Evolutionary conservation across 768 basidiomycete species (phyloP).

Genomic region (Boletus vermiculosoides): DNA sequence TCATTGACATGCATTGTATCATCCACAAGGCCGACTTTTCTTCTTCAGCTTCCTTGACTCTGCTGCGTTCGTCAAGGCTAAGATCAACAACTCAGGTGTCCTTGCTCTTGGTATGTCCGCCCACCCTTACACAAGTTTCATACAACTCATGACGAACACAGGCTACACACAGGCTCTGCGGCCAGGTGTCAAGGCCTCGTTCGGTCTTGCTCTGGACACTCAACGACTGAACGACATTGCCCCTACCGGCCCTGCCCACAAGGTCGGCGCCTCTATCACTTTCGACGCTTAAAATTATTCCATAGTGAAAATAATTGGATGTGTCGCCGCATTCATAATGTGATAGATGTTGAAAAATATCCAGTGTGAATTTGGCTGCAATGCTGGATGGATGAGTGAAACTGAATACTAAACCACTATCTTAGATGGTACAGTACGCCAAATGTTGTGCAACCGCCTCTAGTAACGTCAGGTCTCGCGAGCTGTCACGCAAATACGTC

Average conservation of each 20-base stretch:
- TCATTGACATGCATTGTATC: not conserved
- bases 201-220: slow-evolving; percentile 95
- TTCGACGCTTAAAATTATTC: slow-evolving; percentile 60
- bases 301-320: slow-evolving; percentile 20
- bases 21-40: not conserved
- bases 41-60: slow-evolving; percentile 70
- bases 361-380: not conserved
- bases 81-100: slow-evolving; percentile 96
- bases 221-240: slow-evolving; percentile 79
- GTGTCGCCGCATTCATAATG: slow-evolving; percentile 17
- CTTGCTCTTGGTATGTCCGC: slow-evolving; percentile 66
- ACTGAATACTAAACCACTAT: not conserved
- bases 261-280: slow-evolving; percentile 73
- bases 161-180: slow-evolving; percentile 93
- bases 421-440: not conserved
- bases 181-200: slow-evolving; percentile 88
- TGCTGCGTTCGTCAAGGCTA: slow-evolving; percentile 94
- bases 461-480: not conserved
- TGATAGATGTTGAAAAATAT: slow-evolving; percentile 2
- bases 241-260: slow-evolving; percentile 70
- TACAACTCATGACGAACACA: slow-evolving; percentile 28
- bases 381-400: not conserved
- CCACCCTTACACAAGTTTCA: not conserved
- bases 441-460: not conserved
- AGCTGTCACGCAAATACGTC: slow-evolving; percentile 63